Base-by-base conservation (phyloP, 768 basidiomycete species). In the Lentinula raphanica region DNA sequence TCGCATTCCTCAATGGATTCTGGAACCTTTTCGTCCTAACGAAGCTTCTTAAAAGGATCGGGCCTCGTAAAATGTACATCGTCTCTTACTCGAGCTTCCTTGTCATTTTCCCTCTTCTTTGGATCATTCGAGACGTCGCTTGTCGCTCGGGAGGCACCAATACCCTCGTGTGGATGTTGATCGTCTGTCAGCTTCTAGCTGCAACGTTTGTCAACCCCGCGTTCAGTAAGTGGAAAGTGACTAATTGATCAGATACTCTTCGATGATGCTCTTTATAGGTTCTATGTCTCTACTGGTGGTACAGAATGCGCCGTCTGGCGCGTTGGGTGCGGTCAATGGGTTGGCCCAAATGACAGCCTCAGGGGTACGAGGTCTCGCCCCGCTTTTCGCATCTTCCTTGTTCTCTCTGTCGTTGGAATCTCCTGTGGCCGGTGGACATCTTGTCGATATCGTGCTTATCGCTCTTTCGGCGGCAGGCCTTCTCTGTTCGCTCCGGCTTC, bases 21-120 rank as follows among this genome's bases (percentile, higher is more conserved):
- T 68, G 84, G 60, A 85, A 87, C 64, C 63, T 82, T 9, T 69
- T 78, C 54, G 73, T 79, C 65, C 79, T 87, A 62, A 79, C 81
- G 3, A 67, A 70, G 25, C 49, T 82, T 23, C 77, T 87, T 38
- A 72, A 81, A 48, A 71, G 72, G 3, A 80, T 81, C 57, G 88
- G 90, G 1, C 67, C 81, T 28, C 80, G 80, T 60, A 75, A 63
- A 21, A 65, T 87, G 21, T 86, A 79, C 64, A 71, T 76, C 13
- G 49, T 66, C 1, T 71, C 78, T 1, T 72, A 71, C 44, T 53
- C 62, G 13, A 63, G 62, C 44, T 64, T 69, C 25, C 49, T 67
- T 7, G 42, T 70, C 9, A 62, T 58, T 8, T 67, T 76, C 40
- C 45, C 31, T 15, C 27, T 28, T 5, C 28, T 59, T 6, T 59